Evolutionary conservation across 148 eudicot species (phyloP).

Genomic region (Cornus suecica): DNA sequence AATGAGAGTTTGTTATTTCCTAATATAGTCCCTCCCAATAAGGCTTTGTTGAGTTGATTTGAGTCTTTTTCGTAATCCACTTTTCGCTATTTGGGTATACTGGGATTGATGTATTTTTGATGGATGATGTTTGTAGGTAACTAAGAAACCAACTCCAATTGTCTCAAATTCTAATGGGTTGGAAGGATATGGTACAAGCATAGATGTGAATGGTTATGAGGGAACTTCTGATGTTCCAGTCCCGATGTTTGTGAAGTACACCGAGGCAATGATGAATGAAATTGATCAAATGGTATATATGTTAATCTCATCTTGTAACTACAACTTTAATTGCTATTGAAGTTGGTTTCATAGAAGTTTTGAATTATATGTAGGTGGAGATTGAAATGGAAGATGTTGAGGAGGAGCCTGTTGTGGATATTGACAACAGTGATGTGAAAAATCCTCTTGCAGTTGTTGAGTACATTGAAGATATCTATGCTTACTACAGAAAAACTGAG

Average conservation of each 20-base stretch:
- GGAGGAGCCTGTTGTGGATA: constrained; percentile 60
- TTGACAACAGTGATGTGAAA: constrained; percentile 59
- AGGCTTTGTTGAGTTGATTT: not conserved
- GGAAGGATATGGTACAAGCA: constrained; percentile 28
- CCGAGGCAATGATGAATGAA: constrained; percentile 21
- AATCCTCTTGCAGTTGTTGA: constrained; percentile 67
- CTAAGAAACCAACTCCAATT: constrained; percentile 26
- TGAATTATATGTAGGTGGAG: constrained; percentile 36
- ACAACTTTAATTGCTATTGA: not conserved
- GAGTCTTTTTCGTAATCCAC: not conserved
- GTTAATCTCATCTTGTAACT: not conserved
- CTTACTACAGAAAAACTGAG: constrained; percentile 69
- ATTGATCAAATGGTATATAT: constrained; percentile 42
- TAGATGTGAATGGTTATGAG: constrained; percentile 26
- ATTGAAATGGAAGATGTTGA: constrained; percentile 86
- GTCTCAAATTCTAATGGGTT: constrained; percentile 23
- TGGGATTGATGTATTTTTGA: no score
- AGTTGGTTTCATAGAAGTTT: not conserved
- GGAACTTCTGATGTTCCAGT: constrained; percentile 31
- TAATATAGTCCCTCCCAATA: no score
- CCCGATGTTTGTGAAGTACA: constrained; percentile 47
- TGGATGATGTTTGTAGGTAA: constrained; percentile 14
- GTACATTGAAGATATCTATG: constrained; percentile 68
- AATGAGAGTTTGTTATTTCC: no score
- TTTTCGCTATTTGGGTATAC: no score